Percentiles rank a stretch among this genome's conserved stretches.
phyloP scores from a whole-genome alignment of 108 stramenopile genomes.

The Skeletonema grethae region DNA sequence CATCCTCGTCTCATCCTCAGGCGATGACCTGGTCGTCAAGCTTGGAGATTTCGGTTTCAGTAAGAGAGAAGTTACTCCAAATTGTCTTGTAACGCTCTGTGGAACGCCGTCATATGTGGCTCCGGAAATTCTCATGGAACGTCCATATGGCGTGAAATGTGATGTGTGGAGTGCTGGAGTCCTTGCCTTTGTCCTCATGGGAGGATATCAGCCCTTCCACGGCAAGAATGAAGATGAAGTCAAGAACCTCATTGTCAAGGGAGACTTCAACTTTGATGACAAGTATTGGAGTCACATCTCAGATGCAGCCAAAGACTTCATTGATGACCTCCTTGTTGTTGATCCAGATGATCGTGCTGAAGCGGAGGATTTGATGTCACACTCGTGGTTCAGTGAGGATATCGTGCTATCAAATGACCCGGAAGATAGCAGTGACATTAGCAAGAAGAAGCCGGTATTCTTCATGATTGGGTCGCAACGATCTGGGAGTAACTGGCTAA shows the following conservation, averaged over 20 bases:
- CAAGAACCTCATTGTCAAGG: constrained; percentile 87
- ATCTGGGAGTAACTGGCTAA: constrained; percentile 40
- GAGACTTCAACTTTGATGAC: constrained; percentile 86
- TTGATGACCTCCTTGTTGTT: constrained; percentile 76
- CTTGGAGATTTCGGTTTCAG: constrained; percentile 90
- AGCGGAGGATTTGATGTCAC: constrained; percentile 84
- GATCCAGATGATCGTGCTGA: constrained; percentile 85
- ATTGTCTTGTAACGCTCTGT: constrained; percentile 57
- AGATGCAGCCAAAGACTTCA: constrained; percentile 90
- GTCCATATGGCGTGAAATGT: constrained; percentile 90
- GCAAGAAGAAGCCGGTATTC: constrained; percentile 17
- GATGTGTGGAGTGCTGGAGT: constrained; percentile 96
- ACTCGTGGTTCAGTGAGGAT: constrained; percentile 69
- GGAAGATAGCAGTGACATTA: no score
- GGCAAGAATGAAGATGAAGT: constrained; percentile 91
- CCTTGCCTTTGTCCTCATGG: constrained; percentile 90
- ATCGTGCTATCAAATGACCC: no score
- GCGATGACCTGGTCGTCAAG: constrained; percentile 73
- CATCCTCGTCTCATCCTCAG: constrained; percentile 55
- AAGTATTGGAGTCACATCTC: constrained; percentile 88
- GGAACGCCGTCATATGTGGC: constrained; percentile 96
- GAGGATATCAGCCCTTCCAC: constrained; percentile 90
- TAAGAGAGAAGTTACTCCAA: constrained; percentile 33
- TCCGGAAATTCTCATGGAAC: constrained; percentile 96
- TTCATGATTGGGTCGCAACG: constrained; percentile 45